Evolutionary conservation across 352 stramenopile genomes (phyloP).

Genomic region (Pythium folliculosum): DNA sequence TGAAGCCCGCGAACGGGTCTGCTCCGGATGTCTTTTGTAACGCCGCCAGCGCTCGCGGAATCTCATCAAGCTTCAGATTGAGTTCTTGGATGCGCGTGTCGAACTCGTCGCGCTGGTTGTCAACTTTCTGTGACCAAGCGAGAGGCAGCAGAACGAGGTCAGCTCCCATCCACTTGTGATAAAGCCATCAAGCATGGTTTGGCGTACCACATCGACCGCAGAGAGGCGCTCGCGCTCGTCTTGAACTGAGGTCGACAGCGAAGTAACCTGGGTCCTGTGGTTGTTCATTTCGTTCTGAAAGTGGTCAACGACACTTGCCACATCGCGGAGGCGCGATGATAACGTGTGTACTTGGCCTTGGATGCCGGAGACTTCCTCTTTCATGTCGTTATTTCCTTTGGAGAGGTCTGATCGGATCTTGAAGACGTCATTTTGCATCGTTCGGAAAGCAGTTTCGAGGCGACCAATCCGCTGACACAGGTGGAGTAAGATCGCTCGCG

Average conservation of each 20-base stretch:
- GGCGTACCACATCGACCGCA: conserved; percentile 48
- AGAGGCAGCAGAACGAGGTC: not conserved
- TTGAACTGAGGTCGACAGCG: conserved; percentile 49
- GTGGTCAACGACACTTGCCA: conserved; percentile 56
- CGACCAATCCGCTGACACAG: conserved; percentile 58
- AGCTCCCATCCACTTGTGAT: not conserved
- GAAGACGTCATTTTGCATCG: conserved; percentile 46
- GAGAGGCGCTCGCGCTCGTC: conserved; percentile 50
- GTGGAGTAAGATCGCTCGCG: conserved; percentile 61
- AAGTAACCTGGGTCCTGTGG: conserved; percentile 46
- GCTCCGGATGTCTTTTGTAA: conserved; percentile 36
- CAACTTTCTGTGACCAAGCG: conserved; percentile 52
- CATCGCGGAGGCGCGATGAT: conserved; percentile 55
- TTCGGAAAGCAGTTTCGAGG: conserved; percentile 47
- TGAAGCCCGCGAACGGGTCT: conserved; percentile 37
- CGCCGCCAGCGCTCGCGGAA: conserved; percentile 50
- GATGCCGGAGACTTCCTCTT: conserved; percentile 48
- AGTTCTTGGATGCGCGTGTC: conserved; percentile 62
- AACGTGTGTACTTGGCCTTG: conserved; percentile 49
- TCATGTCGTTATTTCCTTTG: conserved; percentile 44
- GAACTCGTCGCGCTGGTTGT: conserved; percentile 65
- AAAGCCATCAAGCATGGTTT: not conserved
- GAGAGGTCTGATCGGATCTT: conserved; percentile 41
- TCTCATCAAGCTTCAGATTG: conserved; percentile 62
- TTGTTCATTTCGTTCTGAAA: conserved; percentile 70